Evolutionary conservation across 1,284 basidiomycete genomes (phyloP).

Genomic region (Cystobasidiaceae sp.): DNA sequence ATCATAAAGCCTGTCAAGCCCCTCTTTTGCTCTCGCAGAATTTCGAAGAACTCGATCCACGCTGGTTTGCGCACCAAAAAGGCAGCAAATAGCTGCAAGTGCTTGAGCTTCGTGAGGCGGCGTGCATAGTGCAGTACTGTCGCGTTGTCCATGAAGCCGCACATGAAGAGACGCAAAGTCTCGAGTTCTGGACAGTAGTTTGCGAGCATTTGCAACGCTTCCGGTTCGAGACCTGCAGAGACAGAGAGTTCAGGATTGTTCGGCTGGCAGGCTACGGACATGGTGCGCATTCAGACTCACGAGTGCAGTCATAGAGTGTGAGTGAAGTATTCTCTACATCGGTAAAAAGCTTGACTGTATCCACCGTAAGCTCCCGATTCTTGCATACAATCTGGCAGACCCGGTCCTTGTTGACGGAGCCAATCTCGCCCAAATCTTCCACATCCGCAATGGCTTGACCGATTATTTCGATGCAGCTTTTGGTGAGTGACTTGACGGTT

Average conservation of each 20-base stretch:
- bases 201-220: slow-evolving; percentile 63
- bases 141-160: slow-evolving; percentile 72
- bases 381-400: slow-evolving; percentile 80
- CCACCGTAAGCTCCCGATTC: slow-evolving; percentile 69
- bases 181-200: slow-evolving; percentile 75
- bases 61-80: slow-evolving; percentile 72
- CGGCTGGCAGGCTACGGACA: too few relatives aligned
- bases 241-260: too few relatives aligned
- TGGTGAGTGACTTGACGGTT: slow-evolving; percentile 17
- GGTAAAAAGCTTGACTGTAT: slow-evolving; percentile 80
- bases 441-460: slow-evolving; percentile 82
- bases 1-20: slow-evolving; percentile 68
- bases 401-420: slow-evolving; percentile 67
- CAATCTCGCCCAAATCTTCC: slow-evolving; percentile 82
- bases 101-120: slow-evolving; percentile 61
- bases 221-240: slow-evolving; percentile 63
- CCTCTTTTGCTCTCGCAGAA: slow-evolving; percentile 51
- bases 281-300: too few relatives aligned
- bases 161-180: slow-evolving; percentile 71
- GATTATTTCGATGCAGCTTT: slow-evolving; percentile 58
- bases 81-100: slow-evolving; percentile 77
- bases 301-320: slow-evolving; percentile 83
- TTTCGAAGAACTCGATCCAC: slow-evolving; percentile 71
- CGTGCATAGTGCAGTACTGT: slow-evolving; percentile 62
- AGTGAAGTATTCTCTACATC: slow-evolving; percentile 63